Evolutionary conservation across 805 yeast genomes (phyloP).

Genomic region (Saccharomycopsis olivae): DNA sequence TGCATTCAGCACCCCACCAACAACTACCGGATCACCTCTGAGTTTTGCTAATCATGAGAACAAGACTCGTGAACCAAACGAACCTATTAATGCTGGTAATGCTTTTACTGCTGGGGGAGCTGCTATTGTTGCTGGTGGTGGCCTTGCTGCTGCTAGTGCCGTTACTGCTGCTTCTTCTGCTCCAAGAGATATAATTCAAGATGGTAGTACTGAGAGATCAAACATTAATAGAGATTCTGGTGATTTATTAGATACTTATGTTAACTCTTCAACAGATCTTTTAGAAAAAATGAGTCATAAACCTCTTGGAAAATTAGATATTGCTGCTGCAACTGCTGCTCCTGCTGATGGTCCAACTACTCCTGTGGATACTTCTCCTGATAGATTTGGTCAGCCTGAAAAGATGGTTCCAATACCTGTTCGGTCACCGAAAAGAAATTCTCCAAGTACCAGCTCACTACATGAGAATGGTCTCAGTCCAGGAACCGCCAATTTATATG

Average conservation of each 20-base stretch:
- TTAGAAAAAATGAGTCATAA: conserved; percentile 2
- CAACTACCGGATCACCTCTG: conserved; percentile 10
- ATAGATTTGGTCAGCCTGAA: conserved; percentile 3
- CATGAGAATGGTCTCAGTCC: neutral
- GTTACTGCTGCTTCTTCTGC: neutral
- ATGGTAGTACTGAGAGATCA: neutral
- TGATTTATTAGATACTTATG: conserved; percentile 24
- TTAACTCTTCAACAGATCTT: conserved; percentile 18
- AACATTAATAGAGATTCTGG: conserved; percentile 3
- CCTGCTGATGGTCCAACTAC: conserved; percentile 1
- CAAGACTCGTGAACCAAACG: neutral
- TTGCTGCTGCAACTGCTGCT: neutral
- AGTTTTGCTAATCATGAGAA: neutral
- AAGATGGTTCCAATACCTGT: conserved; percentile 5
- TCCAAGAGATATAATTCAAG: neutral
- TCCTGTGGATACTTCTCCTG: conserved; percentile 1
- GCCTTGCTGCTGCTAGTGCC: neutral
- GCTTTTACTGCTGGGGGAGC: conserved; percentile 8
- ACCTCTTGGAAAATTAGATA: conserved; percentile 1
- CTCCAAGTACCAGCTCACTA: neutral
- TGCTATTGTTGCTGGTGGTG: neutral
- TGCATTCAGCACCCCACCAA: conserved; percentile 14
- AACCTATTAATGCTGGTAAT: conserved; percentile 13
- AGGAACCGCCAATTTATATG: conserved; percentile 2
- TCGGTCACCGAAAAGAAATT: conserved; percentile 8